Evolutionary conservation across 2,329 filamentous ascomycete genomes (phyloP).

Genomic region (Stachybotrys elegans): DNA sequence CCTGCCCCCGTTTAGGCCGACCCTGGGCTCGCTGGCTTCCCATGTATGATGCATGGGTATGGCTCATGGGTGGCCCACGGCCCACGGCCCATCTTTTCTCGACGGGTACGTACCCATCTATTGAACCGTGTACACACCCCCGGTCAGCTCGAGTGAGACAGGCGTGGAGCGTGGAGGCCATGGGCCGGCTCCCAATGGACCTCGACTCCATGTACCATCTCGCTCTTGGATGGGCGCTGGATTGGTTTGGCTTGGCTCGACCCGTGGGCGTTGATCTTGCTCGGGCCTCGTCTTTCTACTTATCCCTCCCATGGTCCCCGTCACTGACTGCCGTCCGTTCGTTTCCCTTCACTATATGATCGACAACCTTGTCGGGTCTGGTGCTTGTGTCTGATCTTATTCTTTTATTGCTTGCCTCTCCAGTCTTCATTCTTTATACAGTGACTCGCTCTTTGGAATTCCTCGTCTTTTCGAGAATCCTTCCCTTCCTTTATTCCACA

Average conservation of each 20-base stretch:
- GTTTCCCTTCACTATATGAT: conserved; percentile 37
- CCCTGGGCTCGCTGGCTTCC: neutral
- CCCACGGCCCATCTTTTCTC: neutral
- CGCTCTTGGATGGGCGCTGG: conserved; percentile 6
- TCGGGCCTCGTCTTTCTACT: conserved; percentile 37
- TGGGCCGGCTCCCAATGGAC: conserved; percentile 9
- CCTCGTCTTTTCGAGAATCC: conserved; percentile 28
- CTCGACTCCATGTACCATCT: conserved; percentile 6
- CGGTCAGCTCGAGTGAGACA: conserved; percentile 49
- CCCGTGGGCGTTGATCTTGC: conserved; percentile 27
- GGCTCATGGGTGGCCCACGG: neutral
- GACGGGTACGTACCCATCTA: neutral
- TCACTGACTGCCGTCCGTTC: conserved; percentile 31
- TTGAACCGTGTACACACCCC: conserved; percentile 7
- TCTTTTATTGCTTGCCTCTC: conserved; percentile 41
- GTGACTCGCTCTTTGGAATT: conserved; percentile 39
- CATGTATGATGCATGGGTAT: neutral
- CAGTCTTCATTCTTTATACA: conserved; percentile 45
- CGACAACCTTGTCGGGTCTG: conserved; percentile 42
- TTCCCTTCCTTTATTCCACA: conserved; percentile 39
- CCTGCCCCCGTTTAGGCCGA: neutral
- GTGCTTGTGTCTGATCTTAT: conserved; percentile 34
- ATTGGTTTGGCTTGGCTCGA: too few relatives aligned
- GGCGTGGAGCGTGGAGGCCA: conserved; percentile 28
- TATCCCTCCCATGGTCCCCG: conserved; percentile 41